A percentile compares a stretch with the other conserved stretches of the same genome.
phyloP scores from a whole-genome alignment of 345 rosid species.

The Eucalyptus curtisii region DNA sequence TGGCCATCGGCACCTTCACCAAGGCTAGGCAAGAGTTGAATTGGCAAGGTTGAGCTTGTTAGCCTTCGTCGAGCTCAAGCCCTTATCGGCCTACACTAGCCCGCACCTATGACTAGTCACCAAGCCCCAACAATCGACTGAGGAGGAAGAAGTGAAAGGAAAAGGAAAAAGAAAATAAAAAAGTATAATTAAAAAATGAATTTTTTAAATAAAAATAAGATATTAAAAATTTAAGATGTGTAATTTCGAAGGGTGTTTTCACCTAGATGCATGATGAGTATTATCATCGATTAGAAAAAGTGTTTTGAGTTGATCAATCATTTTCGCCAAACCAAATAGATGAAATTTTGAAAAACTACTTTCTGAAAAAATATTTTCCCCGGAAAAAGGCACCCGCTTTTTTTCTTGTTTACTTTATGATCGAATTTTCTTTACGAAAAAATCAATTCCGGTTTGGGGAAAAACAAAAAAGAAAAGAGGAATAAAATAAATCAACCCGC shows the following conservation, averaged over 20 bases:
- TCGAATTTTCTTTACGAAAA: neutral
- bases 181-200: too few relatives aligned
- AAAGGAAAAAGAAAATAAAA: too few relatives aligned
- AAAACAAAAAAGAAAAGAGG: neutral
- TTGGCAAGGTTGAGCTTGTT: too few relatives aligned
- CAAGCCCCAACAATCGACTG: accelerated
- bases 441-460: accelerated
- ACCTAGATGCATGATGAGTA: too few relatives aligned
- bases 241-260: too few relatives aligned
- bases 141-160: too few relatives aligned
- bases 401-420: neutral
- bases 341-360: too few relatives aligned
- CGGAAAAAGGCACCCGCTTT: accelerated
- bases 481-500: neutral
- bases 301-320: accelerated
- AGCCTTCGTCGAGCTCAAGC: accelerated
- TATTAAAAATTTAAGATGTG: too few relatives aligned
- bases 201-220: too few relatives aligned
- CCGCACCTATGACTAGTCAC: too few relatives aligned
- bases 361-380: neutral
- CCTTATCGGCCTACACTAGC: accelerated
- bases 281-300: too few relatives aligned
- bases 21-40: too few relatives aligned
- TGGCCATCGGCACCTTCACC: accelerated
- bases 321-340: accelerated